A percentile compares a stretch with the other conserved stretches of the same genome.
Conservation (phyloP, 164 flowering plant genomes). For the Houttuynia cordata region DNA sequence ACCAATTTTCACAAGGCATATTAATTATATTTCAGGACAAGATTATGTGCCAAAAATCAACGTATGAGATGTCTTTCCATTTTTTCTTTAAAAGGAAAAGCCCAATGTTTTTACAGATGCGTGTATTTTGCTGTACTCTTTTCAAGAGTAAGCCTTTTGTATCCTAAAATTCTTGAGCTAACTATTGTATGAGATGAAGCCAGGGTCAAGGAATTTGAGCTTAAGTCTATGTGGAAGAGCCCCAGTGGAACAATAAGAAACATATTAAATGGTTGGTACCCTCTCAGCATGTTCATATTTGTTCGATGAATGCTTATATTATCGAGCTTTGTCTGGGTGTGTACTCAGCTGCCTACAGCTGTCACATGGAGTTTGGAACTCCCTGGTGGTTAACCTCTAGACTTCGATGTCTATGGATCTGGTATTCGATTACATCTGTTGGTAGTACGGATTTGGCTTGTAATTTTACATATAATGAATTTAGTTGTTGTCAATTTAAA, state of each 20-base stretch:
- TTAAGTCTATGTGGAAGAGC: constrained; percentile 82
- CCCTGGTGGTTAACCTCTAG: no score
- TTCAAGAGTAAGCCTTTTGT: not conserved
- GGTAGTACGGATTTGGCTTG: no score
- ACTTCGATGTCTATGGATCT: no score
- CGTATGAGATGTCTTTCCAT: not conserved
- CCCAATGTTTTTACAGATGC: not conserved
- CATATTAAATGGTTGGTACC: constrained; percentile 55
- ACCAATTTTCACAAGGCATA: not conserved
- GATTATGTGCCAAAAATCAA: not conserved
- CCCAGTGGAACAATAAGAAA: constrained; percentile 86
- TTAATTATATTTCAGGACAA: no score
- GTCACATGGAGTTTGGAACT: no score
- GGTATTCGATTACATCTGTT: no score
- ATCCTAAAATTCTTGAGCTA: not conserved
- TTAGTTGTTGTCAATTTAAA: no score
- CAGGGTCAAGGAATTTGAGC: constrained; percentile 51
- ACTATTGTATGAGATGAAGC: constrained; percentile 43
- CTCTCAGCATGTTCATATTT: not conserved
- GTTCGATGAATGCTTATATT: no score
- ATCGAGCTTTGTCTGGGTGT: no score
- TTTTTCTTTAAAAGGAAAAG: not conserved
- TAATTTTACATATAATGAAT: no score
- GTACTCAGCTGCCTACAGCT: no score
- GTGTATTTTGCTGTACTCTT: not conserved